Conservation (phyloP, 331 rosid species). For the Rosa hybrid region DNA sequence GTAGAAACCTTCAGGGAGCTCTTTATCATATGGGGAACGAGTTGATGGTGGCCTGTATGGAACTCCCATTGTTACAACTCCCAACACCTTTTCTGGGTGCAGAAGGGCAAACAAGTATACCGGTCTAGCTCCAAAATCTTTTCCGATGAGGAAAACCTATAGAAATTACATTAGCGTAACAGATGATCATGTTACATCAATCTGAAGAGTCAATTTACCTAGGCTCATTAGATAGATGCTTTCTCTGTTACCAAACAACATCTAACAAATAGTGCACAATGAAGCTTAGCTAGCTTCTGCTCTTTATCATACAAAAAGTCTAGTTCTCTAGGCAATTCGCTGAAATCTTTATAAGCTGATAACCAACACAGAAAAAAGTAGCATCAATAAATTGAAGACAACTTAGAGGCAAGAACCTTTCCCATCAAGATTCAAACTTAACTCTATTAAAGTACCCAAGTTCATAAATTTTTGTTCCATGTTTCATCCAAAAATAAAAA, state of each 20-base stretch:
- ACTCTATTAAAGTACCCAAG: neutral
- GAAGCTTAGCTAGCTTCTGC: neutral
- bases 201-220: neutral
- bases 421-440: neutral
- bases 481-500: neutral
- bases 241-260: neutral
- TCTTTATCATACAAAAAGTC: neutral
- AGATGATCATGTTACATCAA: neutral
- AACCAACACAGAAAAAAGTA: neutral
- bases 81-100: slow-evolving; percentile 60
- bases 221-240: neutral
- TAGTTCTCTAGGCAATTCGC: neutral
- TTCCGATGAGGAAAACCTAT: slow-evolving; percentile 63
- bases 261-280: neutral
- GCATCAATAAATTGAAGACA: neutral
- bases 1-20: slow-evolving; percentile 77
- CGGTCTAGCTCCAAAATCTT: slow-evolving; percentile 65
- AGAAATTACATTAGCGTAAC: neutral
- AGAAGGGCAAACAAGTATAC: slow-evolving; percentile 54
- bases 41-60: slow-evolving; percentile 48
- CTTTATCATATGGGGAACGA: slow-evolving; percentile 12
- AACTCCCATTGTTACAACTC: slow-evolving; percentile 61
- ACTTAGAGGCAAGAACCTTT: neutral
- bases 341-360: neutral
- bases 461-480: neutral